Base-by-base conservation (phyloP, 805 yeast genomes). In the Blastobotrys mokoenaii region DNA sequence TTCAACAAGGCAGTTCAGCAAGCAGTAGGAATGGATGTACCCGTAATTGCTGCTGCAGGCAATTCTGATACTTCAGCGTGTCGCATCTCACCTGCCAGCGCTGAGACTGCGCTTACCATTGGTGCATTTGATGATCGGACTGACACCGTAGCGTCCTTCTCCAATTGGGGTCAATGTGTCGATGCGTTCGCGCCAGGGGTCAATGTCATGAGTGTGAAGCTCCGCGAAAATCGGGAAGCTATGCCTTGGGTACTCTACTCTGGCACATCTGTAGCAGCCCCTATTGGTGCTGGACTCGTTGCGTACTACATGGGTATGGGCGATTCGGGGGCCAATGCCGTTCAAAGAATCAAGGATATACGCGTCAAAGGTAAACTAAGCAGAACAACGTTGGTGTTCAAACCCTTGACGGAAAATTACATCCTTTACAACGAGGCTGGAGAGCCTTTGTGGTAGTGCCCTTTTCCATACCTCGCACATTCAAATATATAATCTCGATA, bases 201-300 rank as follows among this genome's bases (percentile, higher is more conserved):
- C 55, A 82, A 85, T 64, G 80, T 89, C 51, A 71, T 81, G 53
- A 85, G 95, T 40, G 48, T 63, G 16, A 42, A 51, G 4, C 48
- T 51, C 37, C 46, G 47, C 18, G 40, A 43, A 17, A 50, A 50
- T 29, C 14, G 16, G 2, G 40, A 38, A 6, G 46, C 40, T 22
- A 38, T 37, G 7, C 41, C 34, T 2, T 41, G 52, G 10, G 51
- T 54, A 3, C 32, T 37, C 8, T 54, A 52, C 42, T 54, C 58
- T 2, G 97, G 97, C 66, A 89, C 97, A 4, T 88, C 96, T 7
- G 88, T 88, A 90, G 96, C 97, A 11, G 82, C 96, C 17, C 96
- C 97, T 35, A 95, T 88, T 59, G 89, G 86, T 55, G 80, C 87
- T 48, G 97, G 97, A 57, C 72, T 89, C 61, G 77, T 88, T 56